phyloP scores from a whole-genome alignment of 257 asterid genomes.

The Cordia subcordata region DNA sequence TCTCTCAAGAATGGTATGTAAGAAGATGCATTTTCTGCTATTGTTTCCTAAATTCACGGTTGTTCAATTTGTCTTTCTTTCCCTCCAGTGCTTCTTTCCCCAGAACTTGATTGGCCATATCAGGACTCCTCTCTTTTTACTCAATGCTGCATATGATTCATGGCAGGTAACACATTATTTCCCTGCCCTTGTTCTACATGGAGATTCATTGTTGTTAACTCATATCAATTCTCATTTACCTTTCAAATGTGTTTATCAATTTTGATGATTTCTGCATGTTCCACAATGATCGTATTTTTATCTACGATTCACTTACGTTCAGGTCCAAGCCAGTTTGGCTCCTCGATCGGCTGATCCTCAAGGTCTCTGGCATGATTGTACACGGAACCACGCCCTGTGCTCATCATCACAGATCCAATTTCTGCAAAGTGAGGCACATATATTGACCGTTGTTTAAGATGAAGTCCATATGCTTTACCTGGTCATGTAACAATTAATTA shows the following conservation, averaged over 20 bases:
- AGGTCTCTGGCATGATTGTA: constrained; percentile 59
- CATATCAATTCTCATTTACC: too few species aligned
- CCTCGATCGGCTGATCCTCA: constrained; percentile 61
- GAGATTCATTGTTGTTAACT: too few species aligned
- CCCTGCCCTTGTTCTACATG: background rate
- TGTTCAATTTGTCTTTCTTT: background rate
- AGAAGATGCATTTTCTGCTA: background rate
- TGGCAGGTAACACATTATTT: constrained; percentile 51
- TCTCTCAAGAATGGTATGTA: background rate
- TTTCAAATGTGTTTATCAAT: too few species aligned
- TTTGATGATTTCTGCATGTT: background rate
- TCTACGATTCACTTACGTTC: constrained; percentile 6
- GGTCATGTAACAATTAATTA: background rate
- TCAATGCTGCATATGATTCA: constrained; percentile 62
- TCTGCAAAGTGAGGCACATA: constrained; percentile 25
- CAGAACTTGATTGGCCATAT: constrained; percentile 48
- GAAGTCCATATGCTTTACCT: background rate
- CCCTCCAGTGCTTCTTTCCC: constrained; percentile 67
- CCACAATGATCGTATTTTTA: too few species aligned
- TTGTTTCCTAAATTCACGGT: background rate
- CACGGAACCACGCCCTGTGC: constrained; percentile 38
- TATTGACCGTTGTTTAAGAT: background rate
- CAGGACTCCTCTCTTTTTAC: constrained; percentile 54
- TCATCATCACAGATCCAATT: constrained; percentile 51
- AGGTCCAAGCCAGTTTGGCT: constrained; percentile 75